These are phyloP conservation scores for Phytophthora fragariae DNA, from an alignment of 352 stramenopile species.

Conservation along the genomic window DNA sequence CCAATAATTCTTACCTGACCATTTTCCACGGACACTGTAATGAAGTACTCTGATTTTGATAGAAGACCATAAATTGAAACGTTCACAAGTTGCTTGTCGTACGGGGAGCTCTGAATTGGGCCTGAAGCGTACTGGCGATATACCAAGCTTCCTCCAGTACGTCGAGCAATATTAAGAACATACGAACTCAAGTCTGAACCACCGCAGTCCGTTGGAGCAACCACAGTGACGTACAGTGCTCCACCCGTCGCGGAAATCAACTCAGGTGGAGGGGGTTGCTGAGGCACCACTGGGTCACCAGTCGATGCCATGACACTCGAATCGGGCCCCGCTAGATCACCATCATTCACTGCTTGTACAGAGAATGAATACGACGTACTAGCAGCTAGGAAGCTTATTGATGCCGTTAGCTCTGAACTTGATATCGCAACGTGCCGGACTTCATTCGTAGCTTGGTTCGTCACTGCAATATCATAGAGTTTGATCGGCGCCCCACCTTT, in stretches of 20 bases:
- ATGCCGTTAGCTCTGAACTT: constrained; percentile 1
- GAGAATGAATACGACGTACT: constrained; percentile 38
- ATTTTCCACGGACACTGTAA: constrained; percentile 35
- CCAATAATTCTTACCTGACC: constrained; percentile 17
- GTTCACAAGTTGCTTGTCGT: constrained; percentile 25
- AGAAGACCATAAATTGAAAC: constrained; percentile 45
- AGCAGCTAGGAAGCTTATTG: constrained; percentile 40
- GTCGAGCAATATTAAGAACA: constrained; percentile 41
- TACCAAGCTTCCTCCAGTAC: constrained; percentile 17
- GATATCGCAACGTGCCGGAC: constrained; percentile 19
- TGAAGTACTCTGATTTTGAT: constrained; percentile 44
- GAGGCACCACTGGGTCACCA: constrained; percentile 13
- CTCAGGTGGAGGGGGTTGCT: constrained; percentile 28
- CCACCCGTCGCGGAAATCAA: constrained; percentile 56
- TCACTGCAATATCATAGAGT: constrained; percentile 34
- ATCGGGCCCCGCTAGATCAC: constrained; percentile 16
- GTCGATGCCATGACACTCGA: constrained; percentile 22
- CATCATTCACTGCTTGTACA: constrained; percentile 41
- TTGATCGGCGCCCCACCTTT: constrained; percentile 40
- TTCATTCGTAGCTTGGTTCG: constrained; percentile 9
- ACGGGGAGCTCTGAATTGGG: constrained; percentile 11
- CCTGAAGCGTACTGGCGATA: constrained; percentile 27
- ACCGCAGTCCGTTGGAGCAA: constrained; percentile 50
- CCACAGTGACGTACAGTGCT: constrained; percentile 45
- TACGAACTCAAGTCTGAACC: constrained; percentile 37